These are phyloP conservation scores for Larix kaempferi DNA, from an alignment of 75 land plant species.

Conservation along the genomic window DNA sequence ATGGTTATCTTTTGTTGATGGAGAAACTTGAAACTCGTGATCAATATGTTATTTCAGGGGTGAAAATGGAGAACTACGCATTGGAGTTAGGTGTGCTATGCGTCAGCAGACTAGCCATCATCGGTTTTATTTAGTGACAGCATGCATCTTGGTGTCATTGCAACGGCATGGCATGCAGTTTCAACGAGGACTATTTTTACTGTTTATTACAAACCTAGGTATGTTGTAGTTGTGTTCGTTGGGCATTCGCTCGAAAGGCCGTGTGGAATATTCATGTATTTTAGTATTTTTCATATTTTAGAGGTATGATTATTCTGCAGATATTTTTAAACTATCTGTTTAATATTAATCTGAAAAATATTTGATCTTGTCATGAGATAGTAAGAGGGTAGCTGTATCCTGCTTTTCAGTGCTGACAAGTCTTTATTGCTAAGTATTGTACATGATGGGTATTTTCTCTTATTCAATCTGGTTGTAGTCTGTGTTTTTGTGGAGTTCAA, in stretches of 20 bases:
- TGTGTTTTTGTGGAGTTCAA: not conserved
- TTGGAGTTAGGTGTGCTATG: slow-evolving; percentile 41
- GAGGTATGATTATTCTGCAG: no score
- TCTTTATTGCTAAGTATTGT: no score
- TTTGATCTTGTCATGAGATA: no score
- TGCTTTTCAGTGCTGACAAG: no score
- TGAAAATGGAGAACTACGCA: no score
- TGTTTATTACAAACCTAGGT: slow-evolving; percentile 58
- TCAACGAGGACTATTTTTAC: slow-evolving; percentile 32
- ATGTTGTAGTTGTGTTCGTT: not conserved
- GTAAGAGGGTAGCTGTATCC: no score
- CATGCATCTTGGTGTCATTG: slow-evolving; percentile 59
- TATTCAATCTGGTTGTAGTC: not conserved
- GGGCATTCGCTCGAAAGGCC: no score
- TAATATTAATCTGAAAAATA: no score
- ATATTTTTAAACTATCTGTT: no score
- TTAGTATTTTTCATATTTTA: no score
- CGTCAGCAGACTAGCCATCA: slow-evolving; percentile 22
- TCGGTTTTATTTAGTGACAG: slow-evolving; percentile 45
- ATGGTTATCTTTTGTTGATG: not conserved
- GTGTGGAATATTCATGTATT: not conserved
- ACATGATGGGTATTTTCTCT: no score
- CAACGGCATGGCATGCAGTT: slow-evolving; percentile 59
- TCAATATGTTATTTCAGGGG: no score
- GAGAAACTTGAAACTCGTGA: not conserved